phyloP scores from a whole-genome alignment of 2,329 filamentous ascomycete species.

The Cladosporium cucumerinum region DNA sequence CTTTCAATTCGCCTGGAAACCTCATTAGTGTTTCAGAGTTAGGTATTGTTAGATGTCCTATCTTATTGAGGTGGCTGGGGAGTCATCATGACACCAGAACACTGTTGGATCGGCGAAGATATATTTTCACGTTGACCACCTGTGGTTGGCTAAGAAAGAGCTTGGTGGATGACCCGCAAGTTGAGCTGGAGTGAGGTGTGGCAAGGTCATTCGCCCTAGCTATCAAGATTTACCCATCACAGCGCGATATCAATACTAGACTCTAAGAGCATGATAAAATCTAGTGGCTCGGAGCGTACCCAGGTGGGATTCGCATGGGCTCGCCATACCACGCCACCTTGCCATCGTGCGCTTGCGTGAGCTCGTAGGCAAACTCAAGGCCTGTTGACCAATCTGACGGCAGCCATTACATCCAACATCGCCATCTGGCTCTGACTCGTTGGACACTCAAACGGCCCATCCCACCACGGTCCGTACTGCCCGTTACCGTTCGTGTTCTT shows the following conservation, averaged over 20 bases:
- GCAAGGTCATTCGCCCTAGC: background rate
- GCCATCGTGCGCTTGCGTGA: background rate
- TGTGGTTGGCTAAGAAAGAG: background rate
- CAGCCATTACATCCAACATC: constrained; percentile 32
- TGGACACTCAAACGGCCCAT: constrained; percentile 27
- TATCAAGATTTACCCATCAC: background rate
- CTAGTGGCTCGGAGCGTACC: background rate
- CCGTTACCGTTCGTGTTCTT: constrained; percentile 29
- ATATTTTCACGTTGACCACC: background rate
- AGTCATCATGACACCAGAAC: background rate
- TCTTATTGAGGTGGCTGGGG: background rate
- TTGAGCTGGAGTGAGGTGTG: background rate
- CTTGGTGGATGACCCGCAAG: background rate
- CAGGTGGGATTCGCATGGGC: background rate
- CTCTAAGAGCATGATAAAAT: background rate
- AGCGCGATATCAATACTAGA: background rate
- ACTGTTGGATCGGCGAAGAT: background rate
- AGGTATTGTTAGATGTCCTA: background rate
- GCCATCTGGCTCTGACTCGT: constrained; percentile 32
- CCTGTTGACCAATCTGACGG: constrained; percentile 24
- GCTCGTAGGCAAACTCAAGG: background rate
- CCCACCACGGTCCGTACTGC: constrained; percentile 34
- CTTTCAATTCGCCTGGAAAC: background rate
- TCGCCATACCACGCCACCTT: background rate
- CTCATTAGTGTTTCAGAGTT: background rate